Evolutionary conservation across 2,329 filamentous ascomycete genomes (phyloP).

Genomic region (Exophiala alcalophila): DNA sequence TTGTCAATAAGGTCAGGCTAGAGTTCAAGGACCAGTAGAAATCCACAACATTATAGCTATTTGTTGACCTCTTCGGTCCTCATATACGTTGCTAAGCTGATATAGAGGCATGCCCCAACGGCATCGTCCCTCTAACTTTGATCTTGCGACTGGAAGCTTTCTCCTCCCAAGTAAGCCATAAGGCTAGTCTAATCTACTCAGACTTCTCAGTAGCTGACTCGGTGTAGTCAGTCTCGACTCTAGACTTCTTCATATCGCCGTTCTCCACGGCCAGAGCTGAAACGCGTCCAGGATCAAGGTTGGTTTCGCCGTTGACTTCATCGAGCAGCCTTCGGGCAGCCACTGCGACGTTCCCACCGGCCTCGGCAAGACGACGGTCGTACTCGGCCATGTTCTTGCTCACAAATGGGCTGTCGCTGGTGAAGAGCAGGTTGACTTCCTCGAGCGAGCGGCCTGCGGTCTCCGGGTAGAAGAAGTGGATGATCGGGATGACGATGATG

Average conservation of each 20-base stretch:
- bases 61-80: too few relatives aligned
- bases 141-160: too few relatives aligned
- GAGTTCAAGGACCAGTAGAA: not conserved
- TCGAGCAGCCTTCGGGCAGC: conserved; percentile 34
- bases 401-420: conserved; percentile 35
- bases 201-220: conserved; percentile 12
- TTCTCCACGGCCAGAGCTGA: conserved; percentile 12
- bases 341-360: conserved; percentile 34
- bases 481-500: conserved; percentile 49
- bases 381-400: conserved; percentile 36
- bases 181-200: too few relatives aligned
- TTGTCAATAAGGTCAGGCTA: not conserved
- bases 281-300: conserved; percentile 24
- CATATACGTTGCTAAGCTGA: too few relatives aligned
- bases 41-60: too few relatives aligned
- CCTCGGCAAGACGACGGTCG: conserved; percentile 32
- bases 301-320: conserved; percentile 32
- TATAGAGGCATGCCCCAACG: too few relatives aligned
- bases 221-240: conserved; percentile 5
- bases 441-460: conserved; percentile 46
- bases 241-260: conserved; percentile 7
- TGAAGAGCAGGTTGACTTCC: conserved; percentile 46
- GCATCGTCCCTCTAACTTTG: too few relatives aligned
- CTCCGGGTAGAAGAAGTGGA: conserved; percentile 56
- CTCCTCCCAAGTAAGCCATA: too few relatives aligned